Base-by-base conservation (phyloP, 2,329 filamentous ascomycete genomes). In the Cladorrhinum sp. region DNA sequence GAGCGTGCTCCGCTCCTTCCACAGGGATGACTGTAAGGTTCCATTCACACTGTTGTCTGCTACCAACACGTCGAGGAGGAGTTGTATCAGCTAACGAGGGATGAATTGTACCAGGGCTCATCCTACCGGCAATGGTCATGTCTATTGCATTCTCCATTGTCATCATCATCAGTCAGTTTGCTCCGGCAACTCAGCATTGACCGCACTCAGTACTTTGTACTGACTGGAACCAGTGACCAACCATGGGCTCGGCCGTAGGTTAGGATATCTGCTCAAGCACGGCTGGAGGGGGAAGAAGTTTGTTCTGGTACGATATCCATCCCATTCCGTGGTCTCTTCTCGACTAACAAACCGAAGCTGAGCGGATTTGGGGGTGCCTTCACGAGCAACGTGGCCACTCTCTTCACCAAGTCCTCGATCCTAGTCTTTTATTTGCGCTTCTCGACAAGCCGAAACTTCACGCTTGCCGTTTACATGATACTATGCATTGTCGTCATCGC, bases 391-490 rank as follows among this genome's bases (percentile, higher is more conserved):
- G n/a, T 64, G 1, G 48, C 62, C 7, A 61, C 39, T 8, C 54
- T 65, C 18, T 67, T 66, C 56, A 62, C 56, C 57, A 65, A 65
- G 21, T 14, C 50, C 7, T 65, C 65, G 1, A 66, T 67, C 14
- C 55, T 67, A 4, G 42, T 48, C 7, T 67, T 67, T 49, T 65
- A 67, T 30, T 55, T 66, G 10, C 64, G 64, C 26, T 67, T 67
- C 52, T 59, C 65, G n/a, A 63, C 55, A 6, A 62, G 48, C 20
- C 60, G 64, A 6, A 10, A 24, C 10, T 62, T 67, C 57, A 62
- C 42, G 12, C 12, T 46, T 20, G 54, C 39, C 39, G 28, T 66
- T 9, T 62, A 66, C 46, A 24, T 49, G 14, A 28, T 64, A 16
- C 28, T 65, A 4, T 39, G 57, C 26, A 24, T 65, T n/a, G 58